A percentile compares a stretch with the other conserved stretches of the same genome.
Conservation (phyloP, 1,139 yeast genomes). For the Saccharomyces pastorianus region DNA sequence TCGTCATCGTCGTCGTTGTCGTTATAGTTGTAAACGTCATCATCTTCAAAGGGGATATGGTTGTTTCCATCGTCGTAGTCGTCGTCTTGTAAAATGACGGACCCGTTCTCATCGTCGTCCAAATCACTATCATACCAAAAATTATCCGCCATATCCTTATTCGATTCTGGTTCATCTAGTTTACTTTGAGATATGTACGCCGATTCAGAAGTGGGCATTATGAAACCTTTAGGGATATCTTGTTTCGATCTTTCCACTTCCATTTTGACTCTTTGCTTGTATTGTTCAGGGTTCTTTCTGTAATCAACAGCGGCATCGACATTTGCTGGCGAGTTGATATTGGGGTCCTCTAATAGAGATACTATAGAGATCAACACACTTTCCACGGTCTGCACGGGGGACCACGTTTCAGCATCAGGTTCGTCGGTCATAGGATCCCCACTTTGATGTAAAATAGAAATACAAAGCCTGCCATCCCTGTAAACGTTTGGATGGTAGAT, state of each 20-base stretch:
- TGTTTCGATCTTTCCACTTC: slow-evolving; percentile 80
- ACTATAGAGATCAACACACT: slow-evolving; percentile 82
- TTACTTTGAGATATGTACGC: slow-evolving; percentile 40
- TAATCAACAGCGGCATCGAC: slow-evolving; percentile 93
- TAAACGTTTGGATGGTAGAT: slow-evolving; percentile 93
- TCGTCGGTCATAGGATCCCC: slow-evolving; percentile 88
- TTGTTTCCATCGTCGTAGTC: slow-evolving; percentile 14
- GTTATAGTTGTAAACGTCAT: slow-evolving; percentile 30
- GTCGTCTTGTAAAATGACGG: slow-evolving; percentile 26
- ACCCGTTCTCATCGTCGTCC: slow-evolving; percentile 25
- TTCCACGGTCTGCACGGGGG: slow-evolving; percentile 94
- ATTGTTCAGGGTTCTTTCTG: slow-evolving; percentile 74
- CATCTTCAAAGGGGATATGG: slow-evolving; percentile 26
- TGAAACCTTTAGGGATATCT: slow-evolving; percentile 79
- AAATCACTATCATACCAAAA: slow-evolving; percentile 73
- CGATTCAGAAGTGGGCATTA: slow-evolving; percentile 60
- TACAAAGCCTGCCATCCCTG: slow-evolving; percentile 86
- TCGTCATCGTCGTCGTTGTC: slow-evolving; percentile 22
- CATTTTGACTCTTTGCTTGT: slow-evolving; percentile 65
- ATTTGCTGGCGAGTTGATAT: slow-evolving; percentile 88
- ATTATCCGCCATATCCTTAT: slow-evolving; percentile 72
- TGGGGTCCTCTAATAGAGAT: slow-evolving; percentile 86
- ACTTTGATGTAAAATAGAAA: slow-evolving; percentile 81
- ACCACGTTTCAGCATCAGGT: slow-evolving; percentile 90
- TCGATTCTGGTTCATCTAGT: background rate